Conservation (phyloP, 2,329 filamentous ascomycete species). For the Epichloe coenophiala region DNA sequence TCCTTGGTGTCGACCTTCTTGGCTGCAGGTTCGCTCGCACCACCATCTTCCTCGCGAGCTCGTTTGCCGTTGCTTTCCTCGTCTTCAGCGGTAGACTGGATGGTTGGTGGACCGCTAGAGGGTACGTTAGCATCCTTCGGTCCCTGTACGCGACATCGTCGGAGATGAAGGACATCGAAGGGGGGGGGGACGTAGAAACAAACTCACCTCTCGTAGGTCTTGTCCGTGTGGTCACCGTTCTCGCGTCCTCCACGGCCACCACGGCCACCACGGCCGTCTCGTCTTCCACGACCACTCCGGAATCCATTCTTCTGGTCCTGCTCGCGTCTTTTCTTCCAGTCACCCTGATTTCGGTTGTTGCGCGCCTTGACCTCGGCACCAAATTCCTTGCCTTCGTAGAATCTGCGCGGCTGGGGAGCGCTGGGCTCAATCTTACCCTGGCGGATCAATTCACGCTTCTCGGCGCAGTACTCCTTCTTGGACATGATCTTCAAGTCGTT, state of each 20-base stretch:
- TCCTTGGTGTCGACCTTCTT: slow-evolving; percentile 50
- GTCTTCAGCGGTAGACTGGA: slow-evolving; percentile 31
- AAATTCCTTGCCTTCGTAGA: slow-evolving; percentile 34
- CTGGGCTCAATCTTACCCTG: slow-evolving; percentile 55
- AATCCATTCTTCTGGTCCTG: slow-evolving; percentile 48
- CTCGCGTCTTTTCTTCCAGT: slow-evolving; percentile 53
- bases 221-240: slow-evolving; percentile 12
- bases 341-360: slow-evolving; percentile 33
- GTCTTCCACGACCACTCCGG: slow-evolving; percentile 31
- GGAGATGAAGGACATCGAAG: background rate
- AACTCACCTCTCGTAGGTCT: slow-evolving; percentile 21
- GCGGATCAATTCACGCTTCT: slow-evolving; percentile 59
- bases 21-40: slow-evolving; percentile 32
- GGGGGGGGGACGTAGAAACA: background rate
- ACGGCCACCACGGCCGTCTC: slow-evolving; percentile 27
- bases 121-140: slow-evolving; percentile 7
- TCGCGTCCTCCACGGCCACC: slow-evolving; percentile 25
- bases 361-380: slow-evolving; percentile 17
- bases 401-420: slow-evolving; percentile 25
- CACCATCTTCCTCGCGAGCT: slow-evolving; percentile 35
- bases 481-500: slow-evolving; percentile 69
- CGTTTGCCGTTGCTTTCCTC: slow-evolving; percentile 35
- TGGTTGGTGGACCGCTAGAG: slow-evolving; percentile 20
- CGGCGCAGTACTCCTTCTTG: slow-evolving; percentile 78
- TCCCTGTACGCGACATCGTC: background rate